Evolutionary conservation across 441 rosid species (phyloP).

Genomic region (Brassica hybrid): DNA sequence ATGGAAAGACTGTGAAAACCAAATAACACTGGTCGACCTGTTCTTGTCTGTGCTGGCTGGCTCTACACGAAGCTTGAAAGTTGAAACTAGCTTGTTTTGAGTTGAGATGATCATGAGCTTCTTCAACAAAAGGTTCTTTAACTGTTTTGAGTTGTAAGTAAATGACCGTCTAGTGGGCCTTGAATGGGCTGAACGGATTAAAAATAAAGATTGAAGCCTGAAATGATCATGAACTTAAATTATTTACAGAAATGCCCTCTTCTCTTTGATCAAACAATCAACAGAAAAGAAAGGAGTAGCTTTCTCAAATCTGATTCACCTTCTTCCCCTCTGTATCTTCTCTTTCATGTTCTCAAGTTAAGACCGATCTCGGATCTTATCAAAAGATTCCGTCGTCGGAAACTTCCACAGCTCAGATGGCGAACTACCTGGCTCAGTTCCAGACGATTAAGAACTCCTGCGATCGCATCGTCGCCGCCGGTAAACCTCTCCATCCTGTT

Average conservation of each 20-base stretch:
- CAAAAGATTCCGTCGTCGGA: conserved; percentile 7
- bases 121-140: too few relatives aligned
- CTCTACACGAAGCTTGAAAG: neutral
- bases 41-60: neutral
- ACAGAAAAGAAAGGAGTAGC: neutral
- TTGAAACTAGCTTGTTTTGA: neutral
- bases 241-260: neutral
- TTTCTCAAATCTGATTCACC: conserved; percentile 7
- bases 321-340: neutral
- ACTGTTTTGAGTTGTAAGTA: too few relatives aligned
- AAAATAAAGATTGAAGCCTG: neutral
- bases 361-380: conserved; percentile 14
- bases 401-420: conserved; percentile 58
- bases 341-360: neutral
- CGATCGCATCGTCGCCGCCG: conserved; percentile 86
- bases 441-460: conserved; percentile 80
- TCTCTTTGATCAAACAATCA: neutral
- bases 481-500: conserved; percentile 43
- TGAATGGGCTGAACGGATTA: neutral
- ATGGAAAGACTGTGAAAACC: neutral
- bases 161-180: neutral
- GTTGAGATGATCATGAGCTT: too few relatives aligned
- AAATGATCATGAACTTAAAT: neutral
- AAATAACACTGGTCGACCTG: neutral
- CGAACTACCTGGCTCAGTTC: conserved; percentile 85